Evolutionary conservation across 495 filamentous ascomycete genomes (phyloP), one percentile per base, ranked within the genome.

Genomic region (Penicillium cosmopolitanum): DNA sequence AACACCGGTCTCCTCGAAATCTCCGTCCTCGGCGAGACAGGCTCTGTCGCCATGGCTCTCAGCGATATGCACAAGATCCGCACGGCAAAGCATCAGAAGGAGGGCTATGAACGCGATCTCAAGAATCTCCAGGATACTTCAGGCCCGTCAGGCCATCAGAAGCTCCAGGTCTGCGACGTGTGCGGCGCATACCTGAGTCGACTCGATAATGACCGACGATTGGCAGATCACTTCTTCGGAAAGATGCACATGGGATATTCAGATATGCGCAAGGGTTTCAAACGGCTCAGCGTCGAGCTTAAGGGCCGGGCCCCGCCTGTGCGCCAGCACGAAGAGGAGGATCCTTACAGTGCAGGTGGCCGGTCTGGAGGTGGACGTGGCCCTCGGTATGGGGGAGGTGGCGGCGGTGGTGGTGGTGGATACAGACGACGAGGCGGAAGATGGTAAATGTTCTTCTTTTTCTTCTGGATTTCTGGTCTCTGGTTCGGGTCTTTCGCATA

Each of bases 191-290:
- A 98, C 70, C 81, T 98, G 54, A 89, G 84, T 55, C 75, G 95
- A 18, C 84, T 98, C 23, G 95, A 98, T 69, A 98, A 98, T 67
- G 95, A 98, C 69, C 84, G 95, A 18, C 80, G 95, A 31, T 68
- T 98, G 73, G 95, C 95, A 28, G 95, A 98, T 72, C 95, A 98
- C 68, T 98, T 98, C 74, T 98, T 96, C 72, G 95, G 95, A 33
- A 98, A 98, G 80, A 98, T 98, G 96, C 95, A 98, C 68, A 80
- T 98, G 68, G 95, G 95, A 0, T 98, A 97, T 71, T 94, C 95
- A 35, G 90, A 96, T 77, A 98, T 98, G 95, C 85, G 95, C 61
- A 95, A 91, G 80, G 92, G 90, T 12, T 90, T 81, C 65, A 95
- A 96, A 62, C 78, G 82, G n/a, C 83, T 98, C 56, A 88, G 88